Conservation (phyloP, 495 filamentous ascomycete species). For the Aspergillus saccharolyticus region DNA sequence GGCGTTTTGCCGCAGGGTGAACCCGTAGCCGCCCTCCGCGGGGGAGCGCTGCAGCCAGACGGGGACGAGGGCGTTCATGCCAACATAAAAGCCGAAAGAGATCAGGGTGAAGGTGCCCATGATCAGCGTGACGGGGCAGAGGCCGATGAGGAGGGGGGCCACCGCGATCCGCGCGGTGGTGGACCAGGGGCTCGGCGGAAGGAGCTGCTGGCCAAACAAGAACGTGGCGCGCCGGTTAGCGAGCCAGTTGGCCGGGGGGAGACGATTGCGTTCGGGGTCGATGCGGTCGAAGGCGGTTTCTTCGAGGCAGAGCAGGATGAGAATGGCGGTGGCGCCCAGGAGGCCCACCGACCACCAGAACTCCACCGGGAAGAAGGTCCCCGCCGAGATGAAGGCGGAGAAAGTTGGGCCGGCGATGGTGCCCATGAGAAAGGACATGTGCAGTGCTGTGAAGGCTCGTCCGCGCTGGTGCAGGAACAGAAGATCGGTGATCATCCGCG, state of each 20-base stretch:
- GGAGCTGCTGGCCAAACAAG: slow-evolving; percentile 30
- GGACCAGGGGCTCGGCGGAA: not conserved
- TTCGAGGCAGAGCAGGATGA: slow-evolving; percentile 43
- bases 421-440: slow-evolving; percentile 38
- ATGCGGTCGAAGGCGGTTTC: slow-evolving; percentile 37
- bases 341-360: slow-evolving; percentile 50
- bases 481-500: slow-evolving; percentile 37
- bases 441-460: slow-evolving; percentile 39
- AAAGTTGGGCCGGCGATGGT: slow-evolving; percentile 41
- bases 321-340: slow-evolving; percentile 34
- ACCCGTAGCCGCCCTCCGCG: slow-evolving; percentile 45
- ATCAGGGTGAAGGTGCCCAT: slow-evolving; percentile 41
- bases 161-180: slow-evolving; percentile 16
- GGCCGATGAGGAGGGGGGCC: slow-evolving; percentile 37
- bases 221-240: slow-evolving; percentile 41
- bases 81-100: slow-evolving; percentile 42
- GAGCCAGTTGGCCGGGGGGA: slow-evolving; percentile 23
- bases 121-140: slow-evolving; percentile 40
- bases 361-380: slow-evolving; percentile 37
- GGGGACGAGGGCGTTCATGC: slow-evolving; percentile 27
- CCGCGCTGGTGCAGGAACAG: slow-evolving; percentile 46
- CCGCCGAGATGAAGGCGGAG: slow-evolving; percentile 40
- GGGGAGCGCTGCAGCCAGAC: slow-evolving; percentile 42
- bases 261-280: slow-evolving; percentile 15
- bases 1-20: slow-evolving; percentile 42